These are phyloP conservation scores for Pythium periplocum DNA, from an alignment of 352 stramenopile genomes.

Conservation along the genomic window DNA sequence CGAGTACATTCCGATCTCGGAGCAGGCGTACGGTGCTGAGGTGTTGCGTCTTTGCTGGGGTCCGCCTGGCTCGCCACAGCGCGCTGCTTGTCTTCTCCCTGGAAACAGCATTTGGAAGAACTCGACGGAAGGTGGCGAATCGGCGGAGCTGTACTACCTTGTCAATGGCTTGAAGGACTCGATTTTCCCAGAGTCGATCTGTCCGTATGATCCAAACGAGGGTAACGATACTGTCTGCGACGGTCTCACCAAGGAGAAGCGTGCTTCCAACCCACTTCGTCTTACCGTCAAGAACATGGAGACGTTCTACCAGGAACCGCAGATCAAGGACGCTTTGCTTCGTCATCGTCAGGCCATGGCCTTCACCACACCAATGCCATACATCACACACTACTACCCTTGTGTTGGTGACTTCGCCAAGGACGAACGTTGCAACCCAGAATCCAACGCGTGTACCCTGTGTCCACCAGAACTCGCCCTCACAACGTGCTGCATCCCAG, in stretches of 20 bases:
- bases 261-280: constrained; percentile 38
- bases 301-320: constrained; percentile 29
- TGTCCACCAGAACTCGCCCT: constrained; percentile 41
- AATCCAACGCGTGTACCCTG: constrained; percentile 38
- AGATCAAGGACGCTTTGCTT: constrained; percentile 41
- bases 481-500: constrained; percentile 50
- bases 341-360: constrained; percentile 38
- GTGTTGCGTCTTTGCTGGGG: constrained; percentile 51
- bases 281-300: constrained; percentile 43
- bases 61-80: constrained; percentile 37
- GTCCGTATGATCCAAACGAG: constrained; percentile 32
- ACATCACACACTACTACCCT: constrained; percentile 58
- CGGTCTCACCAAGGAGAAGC: constrained; percentile 28
- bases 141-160: constrained; percentile 41
- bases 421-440: constrained; percentile 49
- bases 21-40: constrained; percentile 62
- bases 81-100: constrained; percentile 53
- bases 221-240: constrained; percentile 46
- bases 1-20: constrained; percentile 54
- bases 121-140: constrained; percentile 56
- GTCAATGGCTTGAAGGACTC: constrained; percentile 43
- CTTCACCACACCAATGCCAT: constrained; percentile 48
- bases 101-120: constrained; percentile 63
- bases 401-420: constrained; percentile 43
- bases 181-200: constrained; percentile 47